Conservation (phyloP, 805 yeast genomes). For the Candida quercuum region DNA sequence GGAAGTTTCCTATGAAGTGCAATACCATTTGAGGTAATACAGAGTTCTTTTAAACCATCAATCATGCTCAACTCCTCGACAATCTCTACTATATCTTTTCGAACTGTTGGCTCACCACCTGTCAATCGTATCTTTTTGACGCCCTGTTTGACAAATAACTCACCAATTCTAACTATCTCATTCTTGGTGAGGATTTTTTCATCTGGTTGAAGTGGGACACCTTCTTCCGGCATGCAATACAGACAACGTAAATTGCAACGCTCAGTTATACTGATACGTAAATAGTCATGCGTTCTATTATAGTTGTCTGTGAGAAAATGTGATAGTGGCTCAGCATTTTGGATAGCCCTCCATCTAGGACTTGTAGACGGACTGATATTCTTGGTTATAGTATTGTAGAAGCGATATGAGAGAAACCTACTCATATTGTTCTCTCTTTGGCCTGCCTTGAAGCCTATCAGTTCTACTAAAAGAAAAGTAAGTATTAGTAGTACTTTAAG, state of each 20-base stretch:
- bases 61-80: conserved; percentile 32
- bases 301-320: conserved; percentile 40
- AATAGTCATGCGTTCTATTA: conserved; percentile 41
- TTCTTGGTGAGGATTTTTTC: conserved; percentile 34
- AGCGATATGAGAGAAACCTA: too few relatives aligned
- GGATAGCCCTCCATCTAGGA: conserved; percentile 10
- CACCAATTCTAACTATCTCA: conserved; percentile 39
- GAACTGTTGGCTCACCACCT: conserved; percentile 53
- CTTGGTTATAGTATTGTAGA: too few relatives aligned
- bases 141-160: conserved; percentile 40
- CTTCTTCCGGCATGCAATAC: conserved; percentile 56
- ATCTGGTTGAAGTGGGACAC: conserved; percentile 41
- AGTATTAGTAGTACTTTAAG: too few relatives aligned
- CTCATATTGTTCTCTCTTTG: too few relatives aligned
- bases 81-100: conserved; percentile 43
- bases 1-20: conserved; percentile 44
- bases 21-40: conserved; percentile 48
- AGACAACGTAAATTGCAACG: conserved; percentile 42
- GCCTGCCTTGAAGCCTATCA: too few relatives aligned
- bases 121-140: conserved; percentile 48
- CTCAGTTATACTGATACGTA: conserved; percentile 47
- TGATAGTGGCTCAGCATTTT: conserved; percentile 28
- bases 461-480: too few relatives aligned
- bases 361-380: too few relatives aligned
- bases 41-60: conserved; percentile 40